A percentile compares a stretch with the other conserved stretches of the same genome.
phyloP scores from a whole-genome alignment of 2,329 filamentous ascomycete genomes.

The Microsporum ferrugineum region DNA sequence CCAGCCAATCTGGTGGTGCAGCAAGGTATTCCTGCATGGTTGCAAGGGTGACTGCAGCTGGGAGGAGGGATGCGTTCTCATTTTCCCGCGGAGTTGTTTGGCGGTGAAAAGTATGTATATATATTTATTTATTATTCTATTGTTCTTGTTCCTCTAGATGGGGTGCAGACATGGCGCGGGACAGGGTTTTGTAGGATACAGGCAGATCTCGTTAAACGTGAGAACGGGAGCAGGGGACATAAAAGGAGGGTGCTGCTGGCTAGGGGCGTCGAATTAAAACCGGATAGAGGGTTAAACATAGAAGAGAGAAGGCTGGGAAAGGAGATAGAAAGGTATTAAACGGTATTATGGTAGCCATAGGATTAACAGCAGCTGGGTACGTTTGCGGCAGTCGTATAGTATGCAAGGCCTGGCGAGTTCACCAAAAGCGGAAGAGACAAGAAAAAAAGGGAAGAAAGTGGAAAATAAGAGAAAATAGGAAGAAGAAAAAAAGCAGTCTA shows the following conservation, averaged over 20 bases:
- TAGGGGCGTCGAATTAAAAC: not conserved
- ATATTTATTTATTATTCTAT: not conserved
- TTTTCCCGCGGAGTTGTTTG: not conserved
- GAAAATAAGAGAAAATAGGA: not conserved
- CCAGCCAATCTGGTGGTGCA: not conserved
- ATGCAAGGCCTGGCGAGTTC: not conserved
- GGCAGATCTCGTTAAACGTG: not conserved
- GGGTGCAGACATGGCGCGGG: not conserved
- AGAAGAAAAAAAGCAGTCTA: not conserved
- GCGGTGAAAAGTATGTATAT: not conserved
- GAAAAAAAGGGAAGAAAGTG: not conserved
- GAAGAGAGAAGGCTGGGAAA: not conserved
- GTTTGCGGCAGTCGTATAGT: not conserved
- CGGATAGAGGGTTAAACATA: not conserved
- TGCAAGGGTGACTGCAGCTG: not conserved
- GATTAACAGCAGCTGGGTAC: not conserved
- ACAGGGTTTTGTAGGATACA: not conserved
- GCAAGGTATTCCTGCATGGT: not conserved
- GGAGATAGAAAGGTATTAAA: not conserved
- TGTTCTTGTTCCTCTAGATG: not conserved
- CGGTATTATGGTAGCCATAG: not conserved
- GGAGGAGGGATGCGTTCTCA: not conserved
- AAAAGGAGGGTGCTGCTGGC: not conserved
- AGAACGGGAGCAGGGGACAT: not conserved
- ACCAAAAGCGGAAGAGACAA: not conserved